Evolutionary conservation across 805 yeast genomes (phyloP).

Genomic region (Candida corydali): DNA sequence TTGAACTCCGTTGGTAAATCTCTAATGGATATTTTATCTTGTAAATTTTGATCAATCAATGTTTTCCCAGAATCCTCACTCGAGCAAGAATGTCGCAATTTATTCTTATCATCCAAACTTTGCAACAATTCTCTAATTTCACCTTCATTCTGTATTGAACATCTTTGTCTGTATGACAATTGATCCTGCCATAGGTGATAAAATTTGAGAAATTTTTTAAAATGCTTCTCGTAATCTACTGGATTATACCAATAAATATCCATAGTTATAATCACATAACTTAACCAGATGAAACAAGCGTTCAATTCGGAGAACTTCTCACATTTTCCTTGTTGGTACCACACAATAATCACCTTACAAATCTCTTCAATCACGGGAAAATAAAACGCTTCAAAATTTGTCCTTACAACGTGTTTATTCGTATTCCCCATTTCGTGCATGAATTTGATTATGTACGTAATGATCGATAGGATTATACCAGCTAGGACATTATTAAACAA

Average conservation of each 20-base stretch:
- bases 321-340: slow-evolving; percentile 5
- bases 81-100: slow-evolving; percentile 11
- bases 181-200: slow-evolving; percentile 17
- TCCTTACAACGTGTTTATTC: not conserved
- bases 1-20: slow-evolving; percentile 14
- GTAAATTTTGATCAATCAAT: slow-evolving; percentile 5
- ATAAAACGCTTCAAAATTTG: slow-evolving; percentile 11
- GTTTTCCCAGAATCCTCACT: slow-evolving; percentile 17
- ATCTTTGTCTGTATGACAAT: slow-evolving; percentile 10
- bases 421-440: slow-evolving; percentile 6
- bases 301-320: slow-evolving; percentile 5
- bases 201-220: slow-evolving; percentile 13
- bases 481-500: slow-evolving; percentile 1
- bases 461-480: slow-evolving; percentile 5
- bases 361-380: slow-evolving; percentile 15
- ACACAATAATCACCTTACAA: slow-evolving; percentile 7
- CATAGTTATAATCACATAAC: slow-evolving; percentile 4
- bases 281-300: slow-evolving; percentile 9
- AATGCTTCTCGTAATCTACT: slow-evolving; percentile 10
- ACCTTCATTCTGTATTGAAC: slow-evolving; percentile 9
- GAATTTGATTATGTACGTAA: slow-evolving; percentile 6
- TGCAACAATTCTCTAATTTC: slow-evolving; percentile 10
- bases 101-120: slow-evolving; percentile 7
- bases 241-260: slow-evolving; percentile 8
- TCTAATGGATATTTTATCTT: slow-evolving; percentile 8